Evolutionary conservation across 176 grass and related monocot species (phyloP), one percentile per base, ranked within the genome.

Genomic region (Avena sativa): DNA sequence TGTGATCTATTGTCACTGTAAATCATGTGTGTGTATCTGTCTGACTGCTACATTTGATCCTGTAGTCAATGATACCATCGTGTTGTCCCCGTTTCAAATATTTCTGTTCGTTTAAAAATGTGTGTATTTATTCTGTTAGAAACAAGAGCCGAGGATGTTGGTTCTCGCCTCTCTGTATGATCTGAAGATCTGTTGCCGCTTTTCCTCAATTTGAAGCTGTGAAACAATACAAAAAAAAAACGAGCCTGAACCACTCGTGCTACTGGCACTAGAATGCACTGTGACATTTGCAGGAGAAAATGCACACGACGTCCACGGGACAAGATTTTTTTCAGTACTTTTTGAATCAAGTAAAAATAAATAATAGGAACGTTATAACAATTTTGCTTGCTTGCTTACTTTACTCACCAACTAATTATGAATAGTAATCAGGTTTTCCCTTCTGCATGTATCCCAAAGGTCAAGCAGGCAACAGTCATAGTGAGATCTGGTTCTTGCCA

Each of bases 11-110:
- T 71, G 69, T 75, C 59, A 4, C 50, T 80, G 89, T 84, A 91
- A 38, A 91, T 84, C 66, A 0, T 83, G 53, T 78, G 23, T 79
- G 63, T 49, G 72, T 51, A 15, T 82, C 64, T 72, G 63, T 71
- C 69, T 78, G 86, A 85, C 82, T 26, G 71, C 70, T 88, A 78
- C 64, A 53, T 11, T 66, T 86, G 71, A 65, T 91, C 21, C 12
- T 82, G 44, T 64, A 79, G 90, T 85, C 74, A 57, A 71, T 85
- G 81, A 70, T 85, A 38, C 20, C n/a, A 85, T 12, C 69, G 21
- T 81, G 47, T 12, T 38, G 43, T 69, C 8, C 7, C 71, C 6
- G 58, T 65, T 84, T 14, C 23, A 32, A 25, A 12, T 43, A 0
- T 55, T 5, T 53, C 4, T 38, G 19, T 56, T 40, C 12, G 65